Percentiles rank a stretch among this genome's conserved stretches.
phyloP scores from a whole-genome alignment of 306 rosid genomes.

The Ochetophila trinervis region DNA sequence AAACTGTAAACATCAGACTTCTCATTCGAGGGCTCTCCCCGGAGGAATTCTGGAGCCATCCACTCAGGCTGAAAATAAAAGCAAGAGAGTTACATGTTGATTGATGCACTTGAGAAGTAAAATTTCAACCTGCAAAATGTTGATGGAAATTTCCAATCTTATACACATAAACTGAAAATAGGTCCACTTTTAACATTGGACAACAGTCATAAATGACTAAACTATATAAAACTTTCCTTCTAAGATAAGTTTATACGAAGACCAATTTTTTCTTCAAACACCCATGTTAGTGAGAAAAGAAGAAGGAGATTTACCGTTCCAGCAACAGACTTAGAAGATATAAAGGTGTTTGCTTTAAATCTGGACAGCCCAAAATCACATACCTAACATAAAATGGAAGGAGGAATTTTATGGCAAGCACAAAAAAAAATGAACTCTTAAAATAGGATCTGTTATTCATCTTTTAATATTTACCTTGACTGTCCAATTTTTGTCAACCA shows the following conservation, averaged over 20 bases:
- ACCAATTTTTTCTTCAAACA: too few relatives aligned
- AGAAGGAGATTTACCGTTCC: constrained; percentile 74
- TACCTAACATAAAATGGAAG: constrained; percentile 48
- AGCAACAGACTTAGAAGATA: constrained; percentile 91
- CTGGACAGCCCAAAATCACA: constrained; percentile 97
- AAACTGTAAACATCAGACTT: constrained; percentile 95
- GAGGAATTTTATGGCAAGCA: constrained; percentile 1
- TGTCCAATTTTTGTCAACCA: constrained; percentile 95
- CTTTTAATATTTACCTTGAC: constrained; percentile 53
- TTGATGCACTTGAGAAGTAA: constrained; percentile 36
- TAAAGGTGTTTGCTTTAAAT: constrained; percentile 86
- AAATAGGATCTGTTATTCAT: constrained; percentile 12
- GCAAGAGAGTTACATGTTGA: constrained; percentile 41
- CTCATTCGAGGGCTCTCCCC: constrained; percentile 93
- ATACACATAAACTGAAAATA: constrained; percentile 17
- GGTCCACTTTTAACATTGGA: constrained; percentile 10
- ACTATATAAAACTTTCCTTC: not conserved
- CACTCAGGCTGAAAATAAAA: constrained; percentile 92
- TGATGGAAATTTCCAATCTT: constrained; percentile 38
- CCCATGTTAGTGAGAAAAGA: not conserved
- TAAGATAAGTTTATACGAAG: too few relatives aligned
- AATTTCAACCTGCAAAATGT: constrained; percentile 40
- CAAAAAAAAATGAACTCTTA: not conserved
- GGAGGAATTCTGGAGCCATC: constrained; percentile 99
- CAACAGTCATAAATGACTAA: constrained; percentile 9